phyloP scores from a whole-genome alignment of 1,284 basidiomycete genomes.

The Trichosporon coremiiforme region DNA sequence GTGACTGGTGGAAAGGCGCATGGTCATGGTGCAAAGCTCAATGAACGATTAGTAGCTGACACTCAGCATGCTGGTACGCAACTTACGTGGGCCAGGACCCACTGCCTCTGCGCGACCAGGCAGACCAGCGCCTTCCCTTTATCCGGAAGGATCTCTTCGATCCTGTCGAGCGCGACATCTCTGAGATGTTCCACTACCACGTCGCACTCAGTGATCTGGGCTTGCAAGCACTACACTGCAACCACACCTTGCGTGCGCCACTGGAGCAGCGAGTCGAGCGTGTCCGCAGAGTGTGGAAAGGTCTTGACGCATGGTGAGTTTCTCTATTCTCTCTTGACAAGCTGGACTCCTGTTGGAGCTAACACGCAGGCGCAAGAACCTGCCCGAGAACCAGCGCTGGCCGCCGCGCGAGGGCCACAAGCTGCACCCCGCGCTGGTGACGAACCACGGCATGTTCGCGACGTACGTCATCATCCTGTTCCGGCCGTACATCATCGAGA shows the following conservation, averaged over 20 bases:
- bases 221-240: constrained; percentile 32
- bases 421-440: constrained; percentile 32
- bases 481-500: constrained; percentile 38
- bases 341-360: background rate
- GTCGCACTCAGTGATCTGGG: constrained; percentile 28
- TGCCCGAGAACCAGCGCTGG: constrained; percentile 30
- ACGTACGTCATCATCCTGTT: constrained; percentile 37
- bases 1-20: background rate
- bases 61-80: constrained; percentile 32
- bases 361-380: constrained; percentile 26
- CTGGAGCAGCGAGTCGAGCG: constrained; percentile 26
- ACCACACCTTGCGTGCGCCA: constrained; percentile 32
- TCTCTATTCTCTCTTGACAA: too few species aligned
- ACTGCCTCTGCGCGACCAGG: constrained; percentile 27
- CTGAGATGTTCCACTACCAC: constrained; percentile 31
- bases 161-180: constrained; percentile 21
- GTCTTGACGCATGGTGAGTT: constrained; percentile 27
- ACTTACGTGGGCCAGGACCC: constrained; percentile 34
- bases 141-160: constrained; percentile 27
- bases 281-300: constrained; percentile 20
- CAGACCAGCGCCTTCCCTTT: constrained; percentile 33
- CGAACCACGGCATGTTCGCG: constrained; percentile 35
- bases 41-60: background rate
- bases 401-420: constrained; percentile 26
- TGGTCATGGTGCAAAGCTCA: too few species aligned